These are phyloP conservation scores for Talaromyces sp. DNA, from an alignment of 2,329 filamentous ascomycete species.

Conservation along the genomic window DNA sequence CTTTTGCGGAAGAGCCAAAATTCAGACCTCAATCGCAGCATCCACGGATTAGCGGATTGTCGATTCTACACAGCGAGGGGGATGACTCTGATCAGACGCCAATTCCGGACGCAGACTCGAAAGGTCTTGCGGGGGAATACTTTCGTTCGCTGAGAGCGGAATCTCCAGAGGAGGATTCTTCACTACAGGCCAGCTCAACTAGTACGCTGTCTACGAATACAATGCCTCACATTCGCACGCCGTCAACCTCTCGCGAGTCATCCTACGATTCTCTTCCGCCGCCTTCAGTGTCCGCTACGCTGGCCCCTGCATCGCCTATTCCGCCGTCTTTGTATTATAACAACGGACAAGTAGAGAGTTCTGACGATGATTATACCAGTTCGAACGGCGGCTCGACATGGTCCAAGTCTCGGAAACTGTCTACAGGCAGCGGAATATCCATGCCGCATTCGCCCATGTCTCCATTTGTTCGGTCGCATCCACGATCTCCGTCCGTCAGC, in stretches of 20 bases:
- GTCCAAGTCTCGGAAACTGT: constrained; percentile 72
- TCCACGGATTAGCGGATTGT: constrained; percentile 66
- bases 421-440: constrained; percentile 65
- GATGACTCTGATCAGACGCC: constrained; percentile 29
- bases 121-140: constrained; percentile 23
- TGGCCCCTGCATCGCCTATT: constrained; percentile 48
- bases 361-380: constrained; percentile 66
- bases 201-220: constrained; percentile 2
- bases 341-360: constrained; percentile 63
- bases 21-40: constrained; percentile 71
- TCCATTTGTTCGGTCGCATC: constrained; percentile 60
- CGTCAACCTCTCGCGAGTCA: constrained; percentile 31
- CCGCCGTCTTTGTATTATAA: constrained; percentile 48
- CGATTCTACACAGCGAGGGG: constrained; percentile 31
- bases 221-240: constrained; percentile 4
- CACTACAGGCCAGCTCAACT: constrained; percentile 17
- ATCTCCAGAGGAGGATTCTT: constrained; percentile 33
- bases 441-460: constrained; percentile 63
- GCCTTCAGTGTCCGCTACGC: constrained; percentile 41
- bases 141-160: constrained; percentile 33
- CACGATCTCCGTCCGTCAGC: constrained; percentile 77
- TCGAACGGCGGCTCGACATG: constrained; percentile 61
- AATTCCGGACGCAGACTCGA: constrained; percentile 34
- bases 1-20: constrained; percentile 43
- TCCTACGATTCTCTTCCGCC: constrained; percentile 40